Base-by-base conservation (phyloP, 129 eudicot genomes). In the Saposhnikovia divaricata region DNA sequence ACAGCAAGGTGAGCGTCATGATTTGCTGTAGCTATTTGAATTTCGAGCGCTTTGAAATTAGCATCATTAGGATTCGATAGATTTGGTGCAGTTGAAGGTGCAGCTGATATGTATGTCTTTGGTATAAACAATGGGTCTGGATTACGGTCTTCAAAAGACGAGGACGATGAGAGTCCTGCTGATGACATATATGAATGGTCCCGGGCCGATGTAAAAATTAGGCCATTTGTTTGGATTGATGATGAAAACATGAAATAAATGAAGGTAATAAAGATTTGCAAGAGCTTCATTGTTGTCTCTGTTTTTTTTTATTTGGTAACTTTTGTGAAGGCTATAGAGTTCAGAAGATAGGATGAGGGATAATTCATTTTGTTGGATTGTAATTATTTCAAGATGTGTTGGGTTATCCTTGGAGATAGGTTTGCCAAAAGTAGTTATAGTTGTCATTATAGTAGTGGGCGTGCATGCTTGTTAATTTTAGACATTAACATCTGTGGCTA, bases 341-440 rank as follows among this genome's bases (percentile, higher is more conserved):
- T 15, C n/a, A 45, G 14, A 48, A 75, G 31, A 73, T n/a, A 3
- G 21, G 14, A 27, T n/a, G 55, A 73, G 47, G 6, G 38, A 44
- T n/a, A 9, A 73, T 73, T 6, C 77, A 44, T 43, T n/a, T 73
- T 75, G 78, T 75, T 75, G 61, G 78, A 2, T 74, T n/a, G 13
- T 42, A 74, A 74, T 74, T 44, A 44, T 44, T 75, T 2, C 27
- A 75, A 28, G 42, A 34, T 14, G 47, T 75, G 59, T 45, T 15
- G 6, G 78, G 78, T 46, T 25, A 74, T 45, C 57, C 77, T 42
- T 25, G n/a, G 51, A 45, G 34, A 12, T 25, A 45, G 78, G 61
- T 21, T 46, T 75, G 12, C 43, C 15, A 9, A n/a, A 21, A 75
- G 34, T 18, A 61, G 69, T n/a, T 61, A 59, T 59, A 73, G 51